These are phyloP conservation scores for Macrotyloma uniflorum DNA, from an alignment of 306 rosid species.

Conservation along the genomic window DNA sequence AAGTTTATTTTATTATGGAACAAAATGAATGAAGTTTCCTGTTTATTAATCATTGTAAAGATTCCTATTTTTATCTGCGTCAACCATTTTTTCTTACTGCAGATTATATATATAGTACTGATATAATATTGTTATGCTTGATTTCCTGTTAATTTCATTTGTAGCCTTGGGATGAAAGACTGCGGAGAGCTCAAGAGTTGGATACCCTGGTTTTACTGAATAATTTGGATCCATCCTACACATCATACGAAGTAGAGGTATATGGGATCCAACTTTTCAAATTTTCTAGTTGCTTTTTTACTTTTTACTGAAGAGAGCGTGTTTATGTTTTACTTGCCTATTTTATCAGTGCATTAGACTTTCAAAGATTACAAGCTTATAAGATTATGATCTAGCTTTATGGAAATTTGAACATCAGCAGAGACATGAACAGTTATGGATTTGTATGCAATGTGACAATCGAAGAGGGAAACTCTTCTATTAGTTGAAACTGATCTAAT, in stretches of 20 bases:
- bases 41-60: not conserved
- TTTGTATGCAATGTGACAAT: not conserved
- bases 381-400: not conserved
- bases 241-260: slow-evolving; percentile 68
- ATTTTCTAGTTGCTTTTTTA: not conserved
- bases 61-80: not conserved
- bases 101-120: not conserved
- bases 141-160: not conserved
- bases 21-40: slow-evolving; percentile 9
- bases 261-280: not conserved
- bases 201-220: slow-evolving; percentile 54
- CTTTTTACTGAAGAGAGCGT: slow-evolving; percentile 2
- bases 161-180: slow-evolving; percentile 62
- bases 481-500: slow-evolving; percentile 9
- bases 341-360: slow-evolving; percentile 1
- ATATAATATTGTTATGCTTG: slow-evolving; percentile 4
- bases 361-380: not conserved
- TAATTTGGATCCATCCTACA: slow-evolving; percentile 64
- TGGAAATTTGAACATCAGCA: slow-evolving; percentile 1
- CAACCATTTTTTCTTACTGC: not conserved
- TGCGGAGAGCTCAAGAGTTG: slow-evolving; percentile 51
- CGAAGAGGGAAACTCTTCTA: not conserved
- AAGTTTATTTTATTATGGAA: not conserved
- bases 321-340: slow-evolving; percentile 8
- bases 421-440: not conserved